phyloP scores from a whole-genome alignment of 345 rosid species.

The Lumnitzera littorea region DNA sequence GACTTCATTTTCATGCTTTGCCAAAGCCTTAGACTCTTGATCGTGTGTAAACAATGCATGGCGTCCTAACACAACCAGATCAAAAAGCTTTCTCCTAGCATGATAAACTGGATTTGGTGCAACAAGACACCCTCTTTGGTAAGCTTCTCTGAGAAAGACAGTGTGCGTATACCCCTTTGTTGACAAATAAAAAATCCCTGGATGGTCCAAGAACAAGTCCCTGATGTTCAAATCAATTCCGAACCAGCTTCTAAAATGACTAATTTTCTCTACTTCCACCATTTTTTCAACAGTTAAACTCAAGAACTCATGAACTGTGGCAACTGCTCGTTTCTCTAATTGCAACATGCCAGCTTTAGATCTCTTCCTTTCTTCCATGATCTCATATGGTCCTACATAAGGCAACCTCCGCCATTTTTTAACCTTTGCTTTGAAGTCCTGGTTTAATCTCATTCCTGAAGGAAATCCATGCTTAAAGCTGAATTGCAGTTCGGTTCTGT shows the following conservation, averaged over 20 bases:
- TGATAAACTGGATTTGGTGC: constrained; percentile 63
- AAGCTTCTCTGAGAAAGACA: constrained; percentile 82
- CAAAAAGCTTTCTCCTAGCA: constrained; percentile 69
- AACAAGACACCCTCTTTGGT: constrained; percentile 60
- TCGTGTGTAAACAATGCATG: constrained; percentile 25
- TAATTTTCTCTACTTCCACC: constrained; percentile 93
- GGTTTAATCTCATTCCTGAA: constrained; percentile 75
- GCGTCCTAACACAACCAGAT: constrained; percentile 74
- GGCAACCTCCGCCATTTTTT: constrained; percentile 81
- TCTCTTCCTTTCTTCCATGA: constrained; percentile 35
- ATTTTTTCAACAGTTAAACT: constrained; percentile 81
- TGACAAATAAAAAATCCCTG: constrained; percentile 74
- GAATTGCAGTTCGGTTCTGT: constrained; percentile 41
- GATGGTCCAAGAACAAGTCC: constrained; percentile 91
- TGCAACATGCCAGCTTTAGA: constrained; percentile 38
- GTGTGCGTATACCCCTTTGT: constrained; percentile 82
- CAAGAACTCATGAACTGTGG: constrained; percentile 68
- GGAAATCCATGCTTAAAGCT: constrained; percentile 71
- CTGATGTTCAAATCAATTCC: constrained; percentile 74
- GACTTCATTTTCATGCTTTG: too few relatives aligned
- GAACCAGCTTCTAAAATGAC: constrained; percentile 79
- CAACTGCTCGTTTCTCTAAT: constrained; percentile 73
- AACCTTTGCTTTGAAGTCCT: constrained; percentile 64
- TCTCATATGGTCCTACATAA: constrained; percentile 67
- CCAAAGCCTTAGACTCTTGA: neutral